phyloP scores from a whole-genome alignment of 176 grass and related monocot species.

The Bromus sterilis region DNA sequence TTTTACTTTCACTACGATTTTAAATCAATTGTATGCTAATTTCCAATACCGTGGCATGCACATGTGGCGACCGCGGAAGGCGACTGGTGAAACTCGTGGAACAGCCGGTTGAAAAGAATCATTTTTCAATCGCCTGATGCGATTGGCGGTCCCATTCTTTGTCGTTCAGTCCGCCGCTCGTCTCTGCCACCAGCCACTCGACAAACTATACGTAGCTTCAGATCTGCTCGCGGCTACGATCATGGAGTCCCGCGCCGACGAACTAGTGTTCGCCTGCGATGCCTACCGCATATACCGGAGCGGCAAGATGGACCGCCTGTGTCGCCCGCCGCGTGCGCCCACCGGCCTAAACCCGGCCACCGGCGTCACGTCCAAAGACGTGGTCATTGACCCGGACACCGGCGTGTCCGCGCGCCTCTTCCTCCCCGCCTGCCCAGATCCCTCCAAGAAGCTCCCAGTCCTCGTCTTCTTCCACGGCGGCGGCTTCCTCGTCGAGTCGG shows the following conservation, averaged over 20 bases:
- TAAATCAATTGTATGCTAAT: too few relatives aligned
- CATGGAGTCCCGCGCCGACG: constrained; percentile 14
- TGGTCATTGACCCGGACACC: constrained; percentile 24
- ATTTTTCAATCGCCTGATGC: too few relatives aligned
- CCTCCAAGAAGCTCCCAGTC: constrained; percentile 29
- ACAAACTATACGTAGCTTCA: not conserved
- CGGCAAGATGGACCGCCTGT: constrained; percentile 53
- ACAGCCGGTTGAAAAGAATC: too few relatives aligned
- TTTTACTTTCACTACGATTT: too few relatives aligned
- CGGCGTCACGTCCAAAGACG: constrained; percentile 53
- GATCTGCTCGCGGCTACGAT: not conserved
- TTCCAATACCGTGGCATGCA: too few relatives aligned
- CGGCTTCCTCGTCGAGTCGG: constrained; percentile 41
- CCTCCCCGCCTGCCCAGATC: constrained; percentile 12
- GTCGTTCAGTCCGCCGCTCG: not conserved
- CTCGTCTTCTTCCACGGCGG: constrained; percentile 67
- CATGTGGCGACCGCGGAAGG: too few relatives aligned
- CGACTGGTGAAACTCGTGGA: too few relatives aligned
- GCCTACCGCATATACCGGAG: constrained; percentile 34
- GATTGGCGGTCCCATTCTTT: too few relatives aligned
- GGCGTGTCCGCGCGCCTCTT: constrained; percentile 41
- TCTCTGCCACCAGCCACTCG: not conserved
- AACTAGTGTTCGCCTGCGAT: constrained; percentile 10
- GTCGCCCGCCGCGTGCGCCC: constrained; percentile 6
- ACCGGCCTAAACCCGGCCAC: constrained; percentile 24